phyloP scores from a whole-genome alignment of 495 filamentous ascomycete genomes.

The Hyaloscypha bicolor region DNA sequence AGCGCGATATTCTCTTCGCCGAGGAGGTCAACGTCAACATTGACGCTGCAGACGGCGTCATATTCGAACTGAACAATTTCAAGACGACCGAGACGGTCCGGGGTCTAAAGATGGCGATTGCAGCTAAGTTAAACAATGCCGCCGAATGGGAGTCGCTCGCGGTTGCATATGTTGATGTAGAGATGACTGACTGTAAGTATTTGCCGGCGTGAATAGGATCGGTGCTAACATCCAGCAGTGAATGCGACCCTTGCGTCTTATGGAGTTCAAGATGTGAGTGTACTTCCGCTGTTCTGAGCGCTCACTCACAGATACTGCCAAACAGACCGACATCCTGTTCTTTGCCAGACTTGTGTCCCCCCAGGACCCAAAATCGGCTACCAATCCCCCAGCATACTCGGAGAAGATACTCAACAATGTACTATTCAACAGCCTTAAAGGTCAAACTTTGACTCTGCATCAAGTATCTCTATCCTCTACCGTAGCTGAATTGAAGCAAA shows the following conservation, averaged over 20 bases:
- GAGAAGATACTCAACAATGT: too few relatives aligned
- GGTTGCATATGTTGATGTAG: conserved; percentile 4
- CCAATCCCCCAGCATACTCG: conserved; percentile 13
- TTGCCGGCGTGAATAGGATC: background rate
- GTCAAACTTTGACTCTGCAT: conserved; percentile 12
- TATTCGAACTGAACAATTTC: conserved; percentile 2
- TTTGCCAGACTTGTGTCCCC: conserved; percentile 7
- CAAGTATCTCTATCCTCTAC: too few relatives aligned
- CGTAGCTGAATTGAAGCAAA: too few relatives aligned
- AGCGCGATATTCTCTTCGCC: background rate
- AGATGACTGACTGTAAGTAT: conserved; percentile 13
- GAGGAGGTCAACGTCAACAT: conserved; percentile 23
- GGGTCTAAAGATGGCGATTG: conserved; percentile 21
- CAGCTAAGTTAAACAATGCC: conserved; percentile 1
- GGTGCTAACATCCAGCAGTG: background rate
- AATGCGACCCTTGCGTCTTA: conserved; percentile 8
- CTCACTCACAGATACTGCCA: background rate
- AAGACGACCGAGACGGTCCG: background rate
- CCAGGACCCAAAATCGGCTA: too few relatives aligned
- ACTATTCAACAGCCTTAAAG: conserved; percentile 19
- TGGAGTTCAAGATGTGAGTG: conserved; percentile 13
- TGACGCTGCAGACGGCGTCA: conserved; percentile 1
- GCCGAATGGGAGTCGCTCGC: background rate
- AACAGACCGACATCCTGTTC: conserved; percentile 14
- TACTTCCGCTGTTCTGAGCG: background rate